Evolutionary conservation across 1,139 yeast genomes (phyloP).

Genomic region (Kodamaea derodonti): DNA sequence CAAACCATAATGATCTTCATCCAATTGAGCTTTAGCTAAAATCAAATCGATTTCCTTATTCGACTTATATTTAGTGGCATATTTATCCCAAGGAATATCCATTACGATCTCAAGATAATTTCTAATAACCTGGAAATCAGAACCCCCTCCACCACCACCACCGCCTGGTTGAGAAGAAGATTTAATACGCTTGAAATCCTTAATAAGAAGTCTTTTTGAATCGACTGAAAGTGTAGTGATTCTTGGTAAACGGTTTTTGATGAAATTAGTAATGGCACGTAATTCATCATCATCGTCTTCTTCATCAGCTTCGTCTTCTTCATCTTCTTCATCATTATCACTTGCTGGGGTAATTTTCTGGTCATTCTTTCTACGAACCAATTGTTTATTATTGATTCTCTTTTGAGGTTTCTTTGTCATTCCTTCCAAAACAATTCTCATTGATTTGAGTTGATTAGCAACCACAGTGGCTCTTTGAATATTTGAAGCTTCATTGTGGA

Average conservation of each 20-base stretch:
- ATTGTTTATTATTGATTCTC: slow-evolving; percentile 9
- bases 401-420: slow-evolving; percentile 29
- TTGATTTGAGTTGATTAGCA: slow-evolving; percentile 56
- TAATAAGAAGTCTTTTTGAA: slow-evolving; percentile 54
- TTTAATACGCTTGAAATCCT: slow-evolving; percentile 61
- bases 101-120: slow-evolving; percentile 68
- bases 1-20: slow-evolving; percentile 82
- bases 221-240: slow-evolving; percentile 39
- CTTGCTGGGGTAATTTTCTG: slow-evolving; percentile 2
- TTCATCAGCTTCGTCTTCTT: slow-evolving; percentile 25
- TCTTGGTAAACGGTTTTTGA: slow-evolving; percentile 43
- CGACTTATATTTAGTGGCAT: slow-evolving; percentile 34
- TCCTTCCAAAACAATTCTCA: slow-evolving; percentile 53
- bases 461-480: slow-evolving; percentile 56
- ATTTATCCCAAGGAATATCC: slow-evolving; percentile 62
- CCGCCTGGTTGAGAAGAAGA: slow-evolving; percentile 51
- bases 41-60: slow-evolving; percentile 48
- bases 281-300: slow-evolving; percentile 47
- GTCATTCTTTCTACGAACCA: slow-evolving; percentile 14
- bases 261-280: slow-evolving; percentile 40
- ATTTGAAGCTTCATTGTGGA: slow-evolving; percentile 46
- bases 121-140: slow-evolving; percentile 71
- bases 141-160: slow-evolving; percentile 35
- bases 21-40: slow-evolving; percentile 58
- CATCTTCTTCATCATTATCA: slow-evolving; percentile 13